phyloP scores from a whole-genome alignment of 495 filamentous ascomycete genomes.

The Penicillium lividum region DNA sequence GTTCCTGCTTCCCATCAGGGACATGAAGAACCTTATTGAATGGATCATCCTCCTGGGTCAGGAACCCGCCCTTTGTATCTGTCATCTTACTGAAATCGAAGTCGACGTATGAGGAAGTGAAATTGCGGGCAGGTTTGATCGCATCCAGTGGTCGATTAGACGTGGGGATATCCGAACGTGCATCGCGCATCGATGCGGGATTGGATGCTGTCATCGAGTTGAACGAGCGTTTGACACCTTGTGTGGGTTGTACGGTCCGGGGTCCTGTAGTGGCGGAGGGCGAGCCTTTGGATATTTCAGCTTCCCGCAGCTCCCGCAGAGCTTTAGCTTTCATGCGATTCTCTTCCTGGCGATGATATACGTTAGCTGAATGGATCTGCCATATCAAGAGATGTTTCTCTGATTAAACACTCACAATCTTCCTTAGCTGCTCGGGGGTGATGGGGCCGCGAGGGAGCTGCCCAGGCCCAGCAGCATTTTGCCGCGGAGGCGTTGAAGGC shows the following conservation, averaged over 20 bases:
- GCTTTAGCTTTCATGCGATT: constrained; percentile 92
- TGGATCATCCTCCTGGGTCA: constrained; percentile 86
- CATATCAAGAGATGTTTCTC: background rate
- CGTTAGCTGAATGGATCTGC: background rate
- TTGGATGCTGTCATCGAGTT: constrained; percentile 60
- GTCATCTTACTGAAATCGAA: constrained; percentile 98
- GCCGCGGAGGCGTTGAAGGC: constrained; percentile 63
- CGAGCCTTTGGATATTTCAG: constrained; percentile 43
- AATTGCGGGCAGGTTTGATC: constrained; percentile 75
- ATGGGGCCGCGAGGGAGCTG: constrained; percentile 53
- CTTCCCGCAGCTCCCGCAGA: constrained; percentile 68
- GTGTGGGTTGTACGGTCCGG: constrained; percentile 27
- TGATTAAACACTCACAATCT: constrained; percentile 55
- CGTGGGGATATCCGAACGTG: constrained; percentile 37
- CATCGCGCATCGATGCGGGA: constrained; percentile 70
- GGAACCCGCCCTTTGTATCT: constrained; percentile 94
- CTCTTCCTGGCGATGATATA: constrained; percentile 64
- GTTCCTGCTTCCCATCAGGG: constrained; percentile 47
- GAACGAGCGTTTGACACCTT: constrained; percentile 62
- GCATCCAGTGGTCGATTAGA: constrained; percentile 48
- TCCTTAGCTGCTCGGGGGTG: constrained; percentile 73
- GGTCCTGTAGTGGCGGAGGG: constrained; percentile 18
- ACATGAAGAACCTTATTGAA: constrained; percentile 74
- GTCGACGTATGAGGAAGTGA: constrained; percentile 81
- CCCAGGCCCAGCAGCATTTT: constrained; percentile 37